phyloP scores from a whole-genome alignment of 257 asterid species.

The Jacaranda mimosifolia region DNA sequence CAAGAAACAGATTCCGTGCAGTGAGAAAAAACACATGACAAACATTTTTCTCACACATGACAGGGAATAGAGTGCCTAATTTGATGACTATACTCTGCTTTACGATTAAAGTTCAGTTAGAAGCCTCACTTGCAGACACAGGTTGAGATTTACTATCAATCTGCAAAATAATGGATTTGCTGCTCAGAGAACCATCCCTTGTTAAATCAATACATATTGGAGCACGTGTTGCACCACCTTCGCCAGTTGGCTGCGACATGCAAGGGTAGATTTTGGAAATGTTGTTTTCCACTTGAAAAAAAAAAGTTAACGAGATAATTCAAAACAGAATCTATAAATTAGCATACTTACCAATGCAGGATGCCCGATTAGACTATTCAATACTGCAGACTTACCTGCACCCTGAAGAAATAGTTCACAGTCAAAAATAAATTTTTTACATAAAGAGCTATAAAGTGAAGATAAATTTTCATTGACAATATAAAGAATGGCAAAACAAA shows the following conservation, averaged over 20 bases:
- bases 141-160: conserved; percentile 93
- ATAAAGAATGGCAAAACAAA: conserved; percentile 12
- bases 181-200: conserved; percentile 83
- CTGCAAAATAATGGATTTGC: conserved; percentile 86
- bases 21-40: conserved; percentile 23
- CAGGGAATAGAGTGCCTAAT: conserved; percentile 10
- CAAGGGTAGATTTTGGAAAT: background rate
- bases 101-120: conserved; percentile 31
- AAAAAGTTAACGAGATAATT: background rate
- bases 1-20: conserved; percentile 30
- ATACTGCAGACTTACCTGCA: conserved; percentile 98
- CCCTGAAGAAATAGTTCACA: conserved; percentile 66
- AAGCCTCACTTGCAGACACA: conserved; percentile 85
- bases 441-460: conserved; percentile 7
- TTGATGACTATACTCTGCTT: conserved; percentile 11
- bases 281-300: conserved; percentile 6
- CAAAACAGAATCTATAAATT: conserved; percentile 9
- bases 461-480: conserved; percentile 1
- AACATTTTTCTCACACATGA: conserved; percentile 1
- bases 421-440: conserved; percentile 7
- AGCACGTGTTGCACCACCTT: conserved; percentile 99
- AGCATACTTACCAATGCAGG: conserved; percentile 84
- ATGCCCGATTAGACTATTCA: conserved; percentile 96
- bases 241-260: conserved; percentile 91
- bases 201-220: conserved; percentile 91